Percentiles rank a stretch among this genome's conserved stretches.
Evolutionary conservation across 345 rosid genomes (phyloP).

Genomic region (Melaleuca alternifolia): DNA sequence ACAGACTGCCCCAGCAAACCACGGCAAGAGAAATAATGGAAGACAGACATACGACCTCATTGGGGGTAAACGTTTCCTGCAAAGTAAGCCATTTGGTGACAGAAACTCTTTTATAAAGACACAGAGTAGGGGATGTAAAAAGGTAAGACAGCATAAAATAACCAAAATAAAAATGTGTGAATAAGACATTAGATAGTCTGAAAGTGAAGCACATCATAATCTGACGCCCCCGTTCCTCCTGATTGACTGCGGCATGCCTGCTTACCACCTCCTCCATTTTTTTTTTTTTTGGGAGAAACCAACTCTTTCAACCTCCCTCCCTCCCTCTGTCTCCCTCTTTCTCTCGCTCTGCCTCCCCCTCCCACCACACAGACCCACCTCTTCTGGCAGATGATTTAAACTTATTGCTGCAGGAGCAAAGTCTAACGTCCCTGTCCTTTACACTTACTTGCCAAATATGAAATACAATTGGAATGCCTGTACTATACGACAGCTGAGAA

Average conservation of each 20-base stretch:
- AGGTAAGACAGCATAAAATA: background rate
- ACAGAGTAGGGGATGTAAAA: background rate
- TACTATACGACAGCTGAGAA: slow-evolving; percentile 76
- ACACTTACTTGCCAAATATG: slow-evolving; percentile 71
- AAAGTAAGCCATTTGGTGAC: slow-evolving; percentile 2
- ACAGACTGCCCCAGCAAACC: slow-evolving; percentile 71
- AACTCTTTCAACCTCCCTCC: background rate
- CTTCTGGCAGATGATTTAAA: background rate
- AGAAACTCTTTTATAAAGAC: background rate
- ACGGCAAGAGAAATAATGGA: slow-evolving; percentile 59
- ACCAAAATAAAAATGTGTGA: background rate
- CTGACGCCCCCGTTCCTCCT: background rate
- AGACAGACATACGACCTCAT: slow-evolving; percentile 63
- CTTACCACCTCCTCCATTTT: background rate
- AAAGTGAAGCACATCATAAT: background rate
- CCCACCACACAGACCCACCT: background rate
- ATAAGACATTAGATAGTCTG: background rate
- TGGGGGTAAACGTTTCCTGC: slow-evolving; percentile 81
- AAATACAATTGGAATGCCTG: slow-evolving; percentile 79
- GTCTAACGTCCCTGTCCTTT: background rate
- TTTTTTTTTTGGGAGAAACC: background rate
- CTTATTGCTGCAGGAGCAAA: background rate
- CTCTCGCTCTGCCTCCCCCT: background rate
- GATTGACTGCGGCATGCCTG: background rate
- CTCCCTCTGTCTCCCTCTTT: background rate